Evolutionary conservation across 495 filamentous ascomycete genomes (phyloP), one percentile per base, ranked within the genome.

Genomic region (Penicillium chermesinum): DNA sequence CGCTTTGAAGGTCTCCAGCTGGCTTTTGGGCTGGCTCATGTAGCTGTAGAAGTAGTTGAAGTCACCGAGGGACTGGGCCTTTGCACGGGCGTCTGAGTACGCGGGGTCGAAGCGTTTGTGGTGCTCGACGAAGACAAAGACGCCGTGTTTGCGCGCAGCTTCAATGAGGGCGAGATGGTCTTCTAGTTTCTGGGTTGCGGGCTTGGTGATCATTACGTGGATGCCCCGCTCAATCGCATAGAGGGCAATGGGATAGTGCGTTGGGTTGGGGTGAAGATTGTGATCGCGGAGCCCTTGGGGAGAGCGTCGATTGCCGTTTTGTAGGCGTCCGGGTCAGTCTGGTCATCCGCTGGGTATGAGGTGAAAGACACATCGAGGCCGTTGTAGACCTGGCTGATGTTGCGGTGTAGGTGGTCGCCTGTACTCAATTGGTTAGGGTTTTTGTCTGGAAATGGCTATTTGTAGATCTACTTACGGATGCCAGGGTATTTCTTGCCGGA

Each of bases 11-110:
- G 91, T 96, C 71, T 94, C 88, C 5, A 96, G 76, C 69, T 96
- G 91, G 15, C 67, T 83, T 63, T 96, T 96, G 17, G 91, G 91
- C 75, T 96, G 91, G 41, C 81, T 86, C 91, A 96, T 96, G 74
- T 96, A 96, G 53, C 80, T 85, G 74, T 95, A 96, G 69, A 95
- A 96, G 75, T 96, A 96, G 70, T 94, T 95, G 79, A 95, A 95
- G 65, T 95, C 87, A 41, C 91, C 91, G 5, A 96, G 69, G 19
- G 66, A 77, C 57, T 75, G 67, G 0, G 91, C 88, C 50, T 85
- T 82, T 59, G 82, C 82, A 37, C 69, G 67, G 1, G 91, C 91
- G 61, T 96, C 91, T 4, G 86, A 77, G 73, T 96, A 96, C 0
- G 87, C 89, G 0, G 90, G 90, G 63, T 96, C 91, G 66, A 82